A percentile compares a stretch with the other conserved stretches of the same genome.
Conservation (phyloP, 2,329 filamentous ascomycete species). For the Ceratocystis alfenasii region DNA sequence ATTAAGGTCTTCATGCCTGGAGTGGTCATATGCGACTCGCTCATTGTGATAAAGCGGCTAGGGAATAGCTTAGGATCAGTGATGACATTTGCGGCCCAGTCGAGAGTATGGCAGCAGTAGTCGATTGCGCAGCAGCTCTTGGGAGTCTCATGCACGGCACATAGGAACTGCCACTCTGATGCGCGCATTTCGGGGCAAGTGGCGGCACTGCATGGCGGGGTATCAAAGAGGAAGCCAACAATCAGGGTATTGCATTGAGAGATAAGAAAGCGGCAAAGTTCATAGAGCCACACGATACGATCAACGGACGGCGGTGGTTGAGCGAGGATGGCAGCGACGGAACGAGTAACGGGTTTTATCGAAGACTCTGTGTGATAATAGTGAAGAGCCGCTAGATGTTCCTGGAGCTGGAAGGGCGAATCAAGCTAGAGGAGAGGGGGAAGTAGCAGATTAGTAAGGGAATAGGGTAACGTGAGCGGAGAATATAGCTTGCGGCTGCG, state of each 20-base stretch:
- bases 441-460: neutral
- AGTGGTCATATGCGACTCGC: slow-evolving; percentile 47
- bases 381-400: slow-evolving; percentile 89
- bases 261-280: slow-evolving; percentile 90
- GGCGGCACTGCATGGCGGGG: slow-evolving; percentile 71
- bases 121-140: slow-evolving; percentile 97
- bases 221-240: slow-evolving; percentile 83
- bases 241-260: slow-evolving; percentile 89
- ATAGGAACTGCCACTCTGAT: slow-evolving; percentile 97
- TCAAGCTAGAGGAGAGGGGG: slow-evolving; percentile 54
- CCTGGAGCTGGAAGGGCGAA: slow-evolving; percentile 92
- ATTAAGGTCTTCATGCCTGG: slow-evolving; percentile 70
- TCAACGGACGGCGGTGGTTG: slow-evolving; percentile 72
- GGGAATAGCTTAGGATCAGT: slow-evolving; percentile 94
- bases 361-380: slow-evolving; percentile 60
- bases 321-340: slow-evolving; percentile 63
- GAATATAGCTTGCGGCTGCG: too few species aligned
- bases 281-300: slow-evolving; percentile 88
- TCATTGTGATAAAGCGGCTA: slow-evolving; percentile 55
- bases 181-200: slow-evolving; percentile 98
- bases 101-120: slow-evolving; percentile 96
- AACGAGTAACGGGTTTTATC: slow-evolving; percentile 60
- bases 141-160: slow-evolving; percentile 90
- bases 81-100: slow-evolving; percentile 91
- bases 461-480: neutral